phyloP scores from a whole-genome alignment of 1,284 basidiomycete genomes.

The Anthracocystis setariae region DNA sequence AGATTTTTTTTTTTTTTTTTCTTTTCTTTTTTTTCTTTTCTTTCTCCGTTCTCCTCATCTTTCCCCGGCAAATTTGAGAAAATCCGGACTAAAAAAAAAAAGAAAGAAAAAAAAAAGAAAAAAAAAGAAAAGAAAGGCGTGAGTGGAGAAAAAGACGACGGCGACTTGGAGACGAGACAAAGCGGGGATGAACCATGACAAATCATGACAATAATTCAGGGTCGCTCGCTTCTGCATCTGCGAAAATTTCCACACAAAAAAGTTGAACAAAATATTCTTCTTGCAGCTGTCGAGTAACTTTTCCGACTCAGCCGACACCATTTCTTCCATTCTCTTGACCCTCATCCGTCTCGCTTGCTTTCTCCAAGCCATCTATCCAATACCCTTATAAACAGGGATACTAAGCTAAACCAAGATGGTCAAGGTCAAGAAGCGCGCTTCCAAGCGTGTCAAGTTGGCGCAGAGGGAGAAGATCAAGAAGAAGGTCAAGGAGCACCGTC shows the following conservation, averaged over 20 bases:
- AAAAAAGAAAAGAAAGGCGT: conserved; percentile 2
- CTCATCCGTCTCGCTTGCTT: conserved; percentile 6
- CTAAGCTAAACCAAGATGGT: conserved; percentile 33
- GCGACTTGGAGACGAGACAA: not conserved
- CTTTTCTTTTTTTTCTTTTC: conserved; percentile 5
- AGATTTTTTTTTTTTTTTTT: conserved; percentile 6
- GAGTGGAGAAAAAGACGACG: not conserved
- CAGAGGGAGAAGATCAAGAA: conserved; percentile 65
- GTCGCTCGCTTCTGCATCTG: conserved; percentile 7
- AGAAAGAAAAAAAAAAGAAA: conserved; percentile 1
- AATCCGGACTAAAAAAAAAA: not conserved
- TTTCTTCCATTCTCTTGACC: not conserved
- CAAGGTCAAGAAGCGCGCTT: conserved; percentile 60
- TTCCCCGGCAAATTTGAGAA: not conserved
- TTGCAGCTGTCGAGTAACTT: conserved; percentile 4
- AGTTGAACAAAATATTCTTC: conserved; percentile 7
- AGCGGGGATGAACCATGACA: conserved; percentile 14
- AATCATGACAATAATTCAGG: conserved; percentile 20
- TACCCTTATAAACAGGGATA: not conserved
- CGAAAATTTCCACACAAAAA: conserved; percentile 27
- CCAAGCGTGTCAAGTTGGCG: conserved; percentile 60
- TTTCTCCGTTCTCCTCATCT: no score
- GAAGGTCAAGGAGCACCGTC: conserved; percentile 65
- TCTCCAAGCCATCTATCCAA: conserved; percentile 4
- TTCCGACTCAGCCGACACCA: no score